phyloP scores from a whole-genome alignment of 2,329 filamentous ascomycete genomes.

The Cordyceps tenuipes region DNA sequence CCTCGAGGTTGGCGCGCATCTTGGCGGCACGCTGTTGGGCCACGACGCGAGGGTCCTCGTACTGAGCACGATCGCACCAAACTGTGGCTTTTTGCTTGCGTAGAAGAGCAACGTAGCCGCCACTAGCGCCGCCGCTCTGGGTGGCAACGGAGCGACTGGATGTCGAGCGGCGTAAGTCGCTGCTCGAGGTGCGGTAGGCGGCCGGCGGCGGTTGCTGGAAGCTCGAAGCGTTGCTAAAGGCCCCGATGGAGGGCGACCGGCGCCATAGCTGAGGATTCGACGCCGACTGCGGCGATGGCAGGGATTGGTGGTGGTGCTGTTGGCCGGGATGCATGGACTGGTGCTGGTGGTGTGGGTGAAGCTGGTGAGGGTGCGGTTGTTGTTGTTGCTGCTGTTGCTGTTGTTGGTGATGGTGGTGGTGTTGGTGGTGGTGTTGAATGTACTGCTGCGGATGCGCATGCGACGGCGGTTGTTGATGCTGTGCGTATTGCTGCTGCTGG shows the following conservation, averaged over 20 bases:
- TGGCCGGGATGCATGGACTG: conserved; percentile 5
- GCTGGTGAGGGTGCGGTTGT: conserved; percentile 3
- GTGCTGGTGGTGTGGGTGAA: neutral
- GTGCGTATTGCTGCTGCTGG: neutral
- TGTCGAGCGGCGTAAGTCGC: conserved; percentile 64
- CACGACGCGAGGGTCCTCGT: conserved; percentile 76
- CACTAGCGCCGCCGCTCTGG: conserved; percentile 26
- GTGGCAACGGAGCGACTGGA: conserved; percentile 64
- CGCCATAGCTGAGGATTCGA: conserved; percentile 34
- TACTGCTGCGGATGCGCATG: neutral
- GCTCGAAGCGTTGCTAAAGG: conserved; percentile 63
- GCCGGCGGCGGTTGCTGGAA: conserved; percentile 50
- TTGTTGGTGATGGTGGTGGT: conserved; percentile 14
- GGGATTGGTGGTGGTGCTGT: conserved; percentile 22
- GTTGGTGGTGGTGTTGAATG: neutral
- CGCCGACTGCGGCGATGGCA: conserved; percentile 24
- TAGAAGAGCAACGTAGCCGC: conserved; percentile 91
- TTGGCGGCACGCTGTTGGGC: conserved; percentile 83
- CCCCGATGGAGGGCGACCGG: conserved; percentile 58
- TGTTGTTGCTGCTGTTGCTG: conserved; percentile 17
- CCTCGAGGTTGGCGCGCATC: conserved; percentile 75
- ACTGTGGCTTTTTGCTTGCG: conserved; percentile 96
- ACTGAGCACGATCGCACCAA: conserved; percentile 92
- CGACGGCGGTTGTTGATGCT: neutral
- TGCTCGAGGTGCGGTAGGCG: conserved; percentile 46